Evolutionary conservation across 106 monocot genomes (phyloP), one percentile per base, ranked within the genome.

Genomic region (Vanilla planifolia): DNA sequence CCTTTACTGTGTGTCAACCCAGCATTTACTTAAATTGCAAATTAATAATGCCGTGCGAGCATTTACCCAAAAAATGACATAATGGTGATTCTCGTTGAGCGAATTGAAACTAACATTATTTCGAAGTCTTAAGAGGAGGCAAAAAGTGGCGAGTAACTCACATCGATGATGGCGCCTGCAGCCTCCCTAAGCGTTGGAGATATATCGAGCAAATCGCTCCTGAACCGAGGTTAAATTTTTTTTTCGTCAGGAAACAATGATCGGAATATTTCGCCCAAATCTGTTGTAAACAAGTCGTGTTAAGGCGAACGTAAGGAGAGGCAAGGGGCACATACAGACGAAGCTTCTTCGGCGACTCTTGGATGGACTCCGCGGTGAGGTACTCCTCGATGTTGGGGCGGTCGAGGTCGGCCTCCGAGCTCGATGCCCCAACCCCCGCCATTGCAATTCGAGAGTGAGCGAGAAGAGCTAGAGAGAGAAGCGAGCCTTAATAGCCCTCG

Each of bases 141-240:
- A 13, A 43, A 51, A 43, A 10, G 26, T 32, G 34, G 17, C 46
- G 14, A 7, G 25, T 13, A 30, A 60, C 70, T 76, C 30, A 84
- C 84, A 66, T 79, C 79, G 43, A 84, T 59, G 42, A 79, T 79
- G 61, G 84, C 84, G 15, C 84, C 79, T 6, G 84, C 84, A n/a
- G 84, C 84, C 55, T 84, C 84, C 8, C 64, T 72, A 5, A 84
- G 65, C 7, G 79, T 69, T n/a, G 84, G 84, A 27, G 75, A 84
- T 33, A 84, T 76, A 43, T 84, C 72, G 27, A 84, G 64, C 62
- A 84, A 62, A 60, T 84, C 84, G 17, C 72, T 62, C 68, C 84
- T 84, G 75, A 44, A 28, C 25, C 40, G 11, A 47, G 33, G 41
- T 29, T n/a, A 10, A 40, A 14, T 11, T 35, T 45, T n/a, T n/a